Evolutionary conservation across 2,329 filamentous ascomycete species (phyloP).

Genomic region (Truncatella angustata): DNA sequence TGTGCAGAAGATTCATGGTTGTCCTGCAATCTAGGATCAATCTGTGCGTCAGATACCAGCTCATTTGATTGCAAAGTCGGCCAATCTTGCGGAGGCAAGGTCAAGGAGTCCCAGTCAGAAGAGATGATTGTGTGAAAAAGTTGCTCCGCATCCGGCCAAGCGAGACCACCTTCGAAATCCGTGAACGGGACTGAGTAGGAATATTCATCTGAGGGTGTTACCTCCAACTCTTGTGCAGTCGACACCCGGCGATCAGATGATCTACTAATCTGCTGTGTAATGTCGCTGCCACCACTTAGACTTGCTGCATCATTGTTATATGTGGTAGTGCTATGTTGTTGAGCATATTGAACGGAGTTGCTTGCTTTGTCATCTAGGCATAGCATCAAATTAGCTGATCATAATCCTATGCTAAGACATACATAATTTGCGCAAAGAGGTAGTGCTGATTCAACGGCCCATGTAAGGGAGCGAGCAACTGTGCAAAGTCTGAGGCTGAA

Average conservation of each 20-base stretch:
- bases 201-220: not conserved
- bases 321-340: not conserved
- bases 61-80: not conserved
- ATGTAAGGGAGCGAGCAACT: too few species aligned
- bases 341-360: too few species aligned
- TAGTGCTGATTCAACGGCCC: too few species aligned
- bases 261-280: not conserved
- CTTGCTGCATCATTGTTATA: not conserved
- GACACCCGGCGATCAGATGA: not conserved
- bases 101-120: slow-evolving; percentile 8
- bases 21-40: slow-evolving; percentile 6
- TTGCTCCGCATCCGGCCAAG: slow-evolving; percentile 7
- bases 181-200: not conserved
- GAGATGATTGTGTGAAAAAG: slow-evolving; percentile 6
- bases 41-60: not conserved
- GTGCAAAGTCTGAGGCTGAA: too few species aligned
- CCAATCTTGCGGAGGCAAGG: slow-evolving; percentile 4
- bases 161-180: not conserved
- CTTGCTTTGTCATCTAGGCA: too few species aligned
- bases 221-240: not conserved
- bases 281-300: not conserved
- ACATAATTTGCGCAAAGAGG: too few species aligned
- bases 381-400: too few species aligned
- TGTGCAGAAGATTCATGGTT: not conserved
- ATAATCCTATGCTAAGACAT: too few species aligned